phyloP scores from a whole-genome alignment of 1,284 basidiomycete genomes.

The Ustilago hordei region DNA sequence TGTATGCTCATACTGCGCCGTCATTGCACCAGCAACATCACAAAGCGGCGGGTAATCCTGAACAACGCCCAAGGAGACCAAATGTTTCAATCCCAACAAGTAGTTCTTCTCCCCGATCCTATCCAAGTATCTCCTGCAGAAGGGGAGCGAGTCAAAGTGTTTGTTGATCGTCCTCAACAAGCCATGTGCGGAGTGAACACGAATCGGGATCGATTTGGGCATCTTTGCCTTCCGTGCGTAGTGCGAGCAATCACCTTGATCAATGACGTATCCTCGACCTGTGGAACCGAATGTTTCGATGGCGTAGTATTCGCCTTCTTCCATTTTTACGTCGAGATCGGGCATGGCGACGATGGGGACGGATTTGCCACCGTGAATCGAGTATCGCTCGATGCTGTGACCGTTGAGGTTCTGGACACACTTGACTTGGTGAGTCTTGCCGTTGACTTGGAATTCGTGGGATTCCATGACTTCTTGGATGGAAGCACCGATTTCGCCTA shows the following conservation, averaged over 20 bases:
- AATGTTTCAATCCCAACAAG: slow-evolving; percentile 85
- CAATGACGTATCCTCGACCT: slow-evolving; percentile 91
- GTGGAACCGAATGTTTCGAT: slow-evolving; percentile 99
- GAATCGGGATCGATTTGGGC: slow-evolving; percentile 75
- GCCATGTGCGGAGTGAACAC: slow-evolving; percentile 80
- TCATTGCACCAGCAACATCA: slow-evolving; percentile 73
- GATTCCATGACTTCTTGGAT: slow-evolving; percentile 99
- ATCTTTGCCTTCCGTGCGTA: slow-evolving; percentile 78
- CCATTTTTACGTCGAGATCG: slow-evolving; percentile 93
- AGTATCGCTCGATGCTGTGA: slow-evolving; percentile 67
- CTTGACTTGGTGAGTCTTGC: slow-evolving; percentile 78
- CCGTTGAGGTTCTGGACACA: slow-evolving; percentile 68
- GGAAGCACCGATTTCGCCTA: slow-evolving; percentile 89
- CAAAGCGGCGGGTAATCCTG: slow-evolving; percentile 93
- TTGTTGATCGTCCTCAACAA: slow-evolving; percentile 89
- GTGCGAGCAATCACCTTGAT: slow-evolving; percentile 89
- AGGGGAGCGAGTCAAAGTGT: slow-evolving; percentile 94
- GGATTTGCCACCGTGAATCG: slow-evolving; percentile 76
- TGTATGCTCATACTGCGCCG: slow-evolving; percentile 69
- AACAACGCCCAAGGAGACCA: slow-evolving; percentile 89
- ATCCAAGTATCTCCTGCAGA: slow-evolving; percentile 91
- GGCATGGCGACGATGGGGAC: slow-evolving; percentile 84
- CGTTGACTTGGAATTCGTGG: slow-evolving; percentile 92
- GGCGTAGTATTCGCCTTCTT: slow-evolving; percentile 98
- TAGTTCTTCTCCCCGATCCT: slow-evolving; percentile 91